Conservation (phyloP, 345 rosid genomes). For the Acer yangbiense region DNA sequence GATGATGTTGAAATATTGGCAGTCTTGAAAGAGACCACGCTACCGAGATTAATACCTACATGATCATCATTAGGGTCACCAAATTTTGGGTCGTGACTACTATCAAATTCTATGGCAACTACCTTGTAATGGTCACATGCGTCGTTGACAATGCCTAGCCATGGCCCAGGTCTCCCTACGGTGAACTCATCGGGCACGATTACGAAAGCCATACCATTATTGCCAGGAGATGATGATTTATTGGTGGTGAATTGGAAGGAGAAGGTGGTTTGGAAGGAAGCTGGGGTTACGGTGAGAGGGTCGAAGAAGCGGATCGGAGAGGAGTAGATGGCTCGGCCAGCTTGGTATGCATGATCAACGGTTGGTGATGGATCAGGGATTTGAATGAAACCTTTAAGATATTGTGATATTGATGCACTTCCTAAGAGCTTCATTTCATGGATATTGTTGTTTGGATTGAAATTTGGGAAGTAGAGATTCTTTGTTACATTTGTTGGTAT, state of each 20-base stretch:
- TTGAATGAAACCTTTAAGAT: conserved; percentile 16
- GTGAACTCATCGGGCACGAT: conserved; percentile 31
- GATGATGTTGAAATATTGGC: background rate
- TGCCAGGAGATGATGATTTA: background rate
- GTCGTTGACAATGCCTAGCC: conserved; percentile 27
- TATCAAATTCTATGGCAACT: conserved; percentile 24
- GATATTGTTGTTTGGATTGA: conserved; percentile 2
- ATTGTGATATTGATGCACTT: conserved; percentile 22
- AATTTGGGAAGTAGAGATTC: conserved; percentile 24
- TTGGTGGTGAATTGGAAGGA: conserved; percentile 24
- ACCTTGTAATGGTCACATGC: conserved; percentile 21
- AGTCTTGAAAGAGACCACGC: conserved; percentile 21
- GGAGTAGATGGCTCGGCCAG: conserved; percentile 25
- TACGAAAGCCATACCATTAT: conserved; percentile 18
- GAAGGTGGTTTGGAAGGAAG: conserved; percentile 32
- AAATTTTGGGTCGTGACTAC: conserved; percentile 5
- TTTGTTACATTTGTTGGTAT: conserved; percentile 20
- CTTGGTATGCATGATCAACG: conserved; percentile 6
- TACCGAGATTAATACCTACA: conserved; percentile 19
- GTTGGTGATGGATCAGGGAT: conserved; percentile 24
- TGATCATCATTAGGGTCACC: conserved; percentile 24
- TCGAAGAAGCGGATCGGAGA: conserved; percentile 23
- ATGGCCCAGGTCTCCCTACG: conserved; percentile 23
- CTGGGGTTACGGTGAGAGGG: conserved; percentile 17
- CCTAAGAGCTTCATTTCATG: conserved; percentile 26